Evolutionary conservation across 768 basidiomycete species (phyloP).

Genomic region (Sutorius australiensis): DNA sequence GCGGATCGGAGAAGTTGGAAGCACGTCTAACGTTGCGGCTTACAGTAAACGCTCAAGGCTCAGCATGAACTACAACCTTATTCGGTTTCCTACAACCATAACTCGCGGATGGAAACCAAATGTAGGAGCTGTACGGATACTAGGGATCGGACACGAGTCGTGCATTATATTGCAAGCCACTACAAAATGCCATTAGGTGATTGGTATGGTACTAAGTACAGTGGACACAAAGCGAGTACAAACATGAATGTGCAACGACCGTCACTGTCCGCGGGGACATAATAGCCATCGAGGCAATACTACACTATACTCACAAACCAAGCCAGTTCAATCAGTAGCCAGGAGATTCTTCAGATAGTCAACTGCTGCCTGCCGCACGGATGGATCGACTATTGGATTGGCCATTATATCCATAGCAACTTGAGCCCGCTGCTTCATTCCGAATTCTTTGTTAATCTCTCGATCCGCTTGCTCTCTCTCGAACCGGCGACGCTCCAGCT

Average conservation of each 20-base stretch:
- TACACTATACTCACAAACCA: constrained; percentile 6
- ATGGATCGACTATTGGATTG: constrained; percentile 54
- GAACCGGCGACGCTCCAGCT: constrained; percentile 48
- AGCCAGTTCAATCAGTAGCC: constrained; percentile 29
- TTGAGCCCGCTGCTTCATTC: constrained; percentile 58
- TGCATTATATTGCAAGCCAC: neutral
- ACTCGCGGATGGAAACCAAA: neutral
- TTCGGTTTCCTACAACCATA: too few species aligned
- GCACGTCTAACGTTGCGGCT: too few species aligned
- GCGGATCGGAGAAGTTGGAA: neutral
- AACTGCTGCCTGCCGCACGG: constrained; percentile 60
- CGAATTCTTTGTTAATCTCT: constrained; percentile 50
- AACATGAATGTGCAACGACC: constrained; percentile 14
- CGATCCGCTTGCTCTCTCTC: constrained; percentile 57
- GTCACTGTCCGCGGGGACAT: constrained; percentile 8
- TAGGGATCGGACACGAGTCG: neutral
- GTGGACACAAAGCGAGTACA: constrained; percentile 1
- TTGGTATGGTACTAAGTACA: constrained; percentile 6
- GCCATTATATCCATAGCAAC: constrained; percentile 64
- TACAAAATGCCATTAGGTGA: constrained; percentile 3
- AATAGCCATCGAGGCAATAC: constrained; percentile 1
- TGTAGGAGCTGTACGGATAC: neutral
- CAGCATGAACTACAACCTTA: too few species aligned
- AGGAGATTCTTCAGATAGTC: constrained; percentile 73
- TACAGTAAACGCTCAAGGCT: too few species aligned